Conservation (phyloP, 257 asterid species). For the Marsdenia floribunda region DNA sequence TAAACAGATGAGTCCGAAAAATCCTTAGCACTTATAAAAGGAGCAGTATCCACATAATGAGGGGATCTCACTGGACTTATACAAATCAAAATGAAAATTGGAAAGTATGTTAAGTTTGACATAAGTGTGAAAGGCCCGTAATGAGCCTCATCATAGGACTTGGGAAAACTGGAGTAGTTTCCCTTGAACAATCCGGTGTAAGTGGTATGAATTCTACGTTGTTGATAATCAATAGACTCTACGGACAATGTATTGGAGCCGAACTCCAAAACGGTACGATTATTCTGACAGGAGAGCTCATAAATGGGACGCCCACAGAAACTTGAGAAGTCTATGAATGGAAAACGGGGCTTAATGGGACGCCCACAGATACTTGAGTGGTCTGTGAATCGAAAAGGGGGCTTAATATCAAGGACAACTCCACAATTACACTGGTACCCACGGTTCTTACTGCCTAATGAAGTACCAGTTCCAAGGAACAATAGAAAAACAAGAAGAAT, state of each 20-base stretch:
- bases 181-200: neutral
- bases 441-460: too few relatives aligned
- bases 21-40: neutral
- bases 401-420: neutral
- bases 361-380: too few relatives aligned
- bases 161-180: neutral
- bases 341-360: too few relatives aligned
- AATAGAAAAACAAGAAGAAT: too few relatives aligned
- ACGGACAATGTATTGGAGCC: neutral
- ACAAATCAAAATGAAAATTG: neutral
- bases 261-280: too few relatives aligned
- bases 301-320: too few relatives aligned
- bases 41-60: neutral
- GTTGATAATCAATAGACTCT: neutral
- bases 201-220: neutral
- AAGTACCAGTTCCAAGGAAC: too few relatives aligned
- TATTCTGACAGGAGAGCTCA: slow-evolving; percentile 1
- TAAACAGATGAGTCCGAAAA: neutral
- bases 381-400: neutral
- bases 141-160: neutral
- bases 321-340: too few relatives aligned
- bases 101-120: too few relatives aligned
- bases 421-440: neutral
- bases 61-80: neutral
- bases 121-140: neutral